A percentile compares a stretch with the other conserved stretches of the same genome.
Evolutionary conservation across 768 basidiomycete genomes (phyloP).

Genomic region (Lactarius sanguifluus): DNA sequence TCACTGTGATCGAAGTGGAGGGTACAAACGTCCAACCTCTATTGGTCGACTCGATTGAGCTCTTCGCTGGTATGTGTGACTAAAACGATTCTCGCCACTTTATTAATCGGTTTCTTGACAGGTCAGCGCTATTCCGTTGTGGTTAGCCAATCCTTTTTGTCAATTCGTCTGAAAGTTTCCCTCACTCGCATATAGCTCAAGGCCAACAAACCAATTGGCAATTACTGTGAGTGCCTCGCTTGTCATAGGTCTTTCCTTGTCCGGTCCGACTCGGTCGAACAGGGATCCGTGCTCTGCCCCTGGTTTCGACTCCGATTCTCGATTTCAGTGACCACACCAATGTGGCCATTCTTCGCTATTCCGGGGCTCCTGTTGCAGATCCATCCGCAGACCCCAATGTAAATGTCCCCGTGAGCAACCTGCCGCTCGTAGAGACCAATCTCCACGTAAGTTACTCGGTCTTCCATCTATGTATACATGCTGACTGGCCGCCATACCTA

Average conservation of each 20-base stretch:
- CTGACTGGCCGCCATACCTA: not conserved
- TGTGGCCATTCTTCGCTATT: constrained; percentile 43
- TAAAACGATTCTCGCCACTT: not conserved
- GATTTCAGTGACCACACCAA: constrained; percentile 36
- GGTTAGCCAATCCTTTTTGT: constrained; percentile 21
- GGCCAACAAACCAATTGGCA: constrained; percentile 43
- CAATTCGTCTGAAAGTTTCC: not conserved
- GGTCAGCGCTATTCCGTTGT: constrained; percentile 35
- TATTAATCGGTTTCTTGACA: not conserved
- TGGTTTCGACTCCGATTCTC: constrained; percentile 30
- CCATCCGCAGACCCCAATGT: constrained; percentile 34
- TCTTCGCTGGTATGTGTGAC: constrained; percentile 40
- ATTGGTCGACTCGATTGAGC: constrained; percentile 42
- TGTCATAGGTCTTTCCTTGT: not conserved
- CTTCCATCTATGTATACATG: not conserved
- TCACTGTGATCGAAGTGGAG: constrained; percentile 46
- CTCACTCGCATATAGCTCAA: constrained; percentile 33
- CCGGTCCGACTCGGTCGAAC: not conserved
- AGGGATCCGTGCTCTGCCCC: constrained; percentile 32
- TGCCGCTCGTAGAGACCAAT: constrained; percentile 30
- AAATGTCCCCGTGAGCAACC: constrained; percentile 13
- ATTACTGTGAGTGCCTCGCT: constrained; percentile 42
- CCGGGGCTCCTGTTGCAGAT: constrained; percentile 35
- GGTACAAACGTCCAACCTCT: constrained; percentile 38
- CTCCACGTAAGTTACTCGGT: constrained; percentile 24